A percentile compares a stretch with the other conserved stretches of the same genome.
These are phyloP conservation scores for Cercospora zeae-maydis DNA, from an alignment of 2,329 filamentous ascomycete genomes.

Conservation along the genomic window DNA sequence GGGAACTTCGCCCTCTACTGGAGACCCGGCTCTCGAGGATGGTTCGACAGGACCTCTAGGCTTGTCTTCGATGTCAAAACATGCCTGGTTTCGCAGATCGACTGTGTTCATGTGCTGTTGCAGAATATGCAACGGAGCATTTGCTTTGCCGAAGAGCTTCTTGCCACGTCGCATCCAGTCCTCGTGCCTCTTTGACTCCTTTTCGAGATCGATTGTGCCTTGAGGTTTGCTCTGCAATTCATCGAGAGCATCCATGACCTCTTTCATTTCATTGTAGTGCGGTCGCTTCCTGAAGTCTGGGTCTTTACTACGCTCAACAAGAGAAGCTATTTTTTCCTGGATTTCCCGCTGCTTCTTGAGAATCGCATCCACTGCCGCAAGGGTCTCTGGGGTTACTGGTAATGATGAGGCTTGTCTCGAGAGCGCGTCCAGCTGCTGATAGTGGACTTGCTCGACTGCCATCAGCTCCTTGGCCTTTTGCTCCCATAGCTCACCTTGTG, in stretches of 20 bases:
- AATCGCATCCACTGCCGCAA: slow-evolving; percentile 81
- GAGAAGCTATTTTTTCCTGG: slow-evolving; percentile 77
- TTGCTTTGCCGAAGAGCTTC: slow-evolving; percentile 96
- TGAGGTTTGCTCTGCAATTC: slow-evolving; percentile 89
- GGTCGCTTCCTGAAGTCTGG: slow-evolving; percentile 74
- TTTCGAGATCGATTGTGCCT: slow-evolving; percentile 88
- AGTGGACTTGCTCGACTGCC: slow-evolving; percentile 85
- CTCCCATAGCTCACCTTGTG: slow-evolving; percentile 83
- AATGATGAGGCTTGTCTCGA: slow-evolving; percentile 76
- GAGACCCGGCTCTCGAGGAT: slow-evolving; percentile 75
- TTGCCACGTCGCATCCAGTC: slow-evolving; percentile 99
- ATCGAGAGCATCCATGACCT: slow-evolving; percentile 80
- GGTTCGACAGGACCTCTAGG: slow-evolving; percentile 89
- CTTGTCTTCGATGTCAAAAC: slow-evolving; percentile 86
- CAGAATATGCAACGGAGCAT: slow-evolving; percentile 91
- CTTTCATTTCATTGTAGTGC: slow-evolving; percentile 82
- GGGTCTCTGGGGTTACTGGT: slow-evolving; percentile 77
- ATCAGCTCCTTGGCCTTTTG: slow-evolving; percentile 89
- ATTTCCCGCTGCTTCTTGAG: slow-evolving; percentile 94
- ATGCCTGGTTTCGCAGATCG: slow-evolving; percentile 80
- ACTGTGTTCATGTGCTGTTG: slow-evolving; percentile 94
- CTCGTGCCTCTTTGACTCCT: slow-evolving; percentile 89
- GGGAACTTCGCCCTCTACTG: slow-evolving; percentile 38
- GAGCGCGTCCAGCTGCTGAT: slow-evolving; percentile 87
- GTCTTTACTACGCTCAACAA: slow-evolving; percentile 74